Conservation (phyloP, 805 yeast genomes). For the Grigorovia jiainica region DNA sequence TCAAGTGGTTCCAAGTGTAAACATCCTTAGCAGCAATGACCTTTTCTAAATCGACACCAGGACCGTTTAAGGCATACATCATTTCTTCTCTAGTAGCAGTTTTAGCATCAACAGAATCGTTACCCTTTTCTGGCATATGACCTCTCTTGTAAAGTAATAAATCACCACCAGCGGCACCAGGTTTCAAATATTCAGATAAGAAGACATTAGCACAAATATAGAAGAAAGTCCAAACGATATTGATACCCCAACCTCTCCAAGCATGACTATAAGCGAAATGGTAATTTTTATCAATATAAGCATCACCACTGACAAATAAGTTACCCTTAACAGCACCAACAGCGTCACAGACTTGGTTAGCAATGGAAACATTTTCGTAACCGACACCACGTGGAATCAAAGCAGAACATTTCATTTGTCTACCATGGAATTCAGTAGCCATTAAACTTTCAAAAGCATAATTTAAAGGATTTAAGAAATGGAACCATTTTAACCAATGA, state of each 20-base stretch:
- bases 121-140: slow-evolving; percentile 24
- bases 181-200: slow-evolving; percentile 19
- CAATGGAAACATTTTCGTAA: slow-evolving; percentile 33
- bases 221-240: slow-evolving; percentile 41
- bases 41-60: slow-evolving; percentile 24
- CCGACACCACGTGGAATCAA: slow-evolving; percentile 50
- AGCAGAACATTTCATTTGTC: slow-evolving; percentile 25
- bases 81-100: slow-evolving; percentile 3
- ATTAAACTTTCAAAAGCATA: slow-evolving; percentile 50
- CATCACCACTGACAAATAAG: slow-evolving; percentile 46
- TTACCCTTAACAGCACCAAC: slow-evolving; percentile 54
- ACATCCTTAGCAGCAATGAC: slow-evolving; percentile 33
- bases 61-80: slow-evolving; percentile 14
- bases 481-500: slow-evolving; percentile 60
- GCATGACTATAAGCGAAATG: slow-evolving; percentile 48
- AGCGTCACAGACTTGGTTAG: slow-evolving; percentile 44
- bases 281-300: slow-evolving; percentile 41
- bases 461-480: slow-evolving; percentile 43
- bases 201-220: slow-evolving; percentile 16
- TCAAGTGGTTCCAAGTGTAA: slow-evolving; percentile 65
- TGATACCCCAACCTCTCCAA: slow-evolving; percentile 77
- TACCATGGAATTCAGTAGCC: slow-evolving; percentile 18
- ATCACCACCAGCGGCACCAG: slow-evolving; percentile 26
- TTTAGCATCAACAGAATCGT: slow-evolving; percentile 6
- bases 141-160: slow-evolving; percentile 45